Evolutionary conservation across 768 basidiomycete species (phyloP).

Genomic region (Rhizopogon vinicolor): DNA sequence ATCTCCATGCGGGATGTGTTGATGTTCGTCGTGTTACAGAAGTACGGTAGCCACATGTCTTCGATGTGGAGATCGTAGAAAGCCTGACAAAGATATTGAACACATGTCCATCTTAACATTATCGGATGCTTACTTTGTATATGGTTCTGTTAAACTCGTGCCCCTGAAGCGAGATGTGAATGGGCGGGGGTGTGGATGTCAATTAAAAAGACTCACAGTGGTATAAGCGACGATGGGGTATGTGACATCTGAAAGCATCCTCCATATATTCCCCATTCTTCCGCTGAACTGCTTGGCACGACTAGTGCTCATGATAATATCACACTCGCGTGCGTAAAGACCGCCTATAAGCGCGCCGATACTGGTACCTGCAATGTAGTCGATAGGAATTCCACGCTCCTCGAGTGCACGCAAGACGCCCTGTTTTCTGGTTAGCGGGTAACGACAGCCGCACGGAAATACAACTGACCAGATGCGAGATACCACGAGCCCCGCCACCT

Average conservation of each 20-base stretch:
- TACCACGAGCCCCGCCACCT: conserved; percentile 95
- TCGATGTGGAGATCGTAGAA: conserved; percentile 94
- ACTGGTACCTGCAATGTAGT: conserved; percentile 91
- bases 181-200: conserved; percentile 1
- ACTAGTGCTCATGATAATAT: conserved; percentile 79
- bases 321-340: conserved; percentile 91
- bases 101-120: background rate
- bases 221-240: conserved; percentile 77
- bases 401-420: conserved; percentile 92
- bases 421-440: conserved; percentile 32
- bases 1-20: conserved; percentile 95
- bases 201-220: conserved; percentile 39
- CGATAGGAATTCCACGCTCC: conserved; percentile 90
- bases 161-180: conserved; percentile 47
- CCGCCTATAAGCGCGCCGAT: conserved; percentile 93
- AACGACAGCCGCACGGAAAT: conserved; percentile 4
- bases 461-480: conserved; percentile 59
- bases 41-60: conserved; percentile 99
- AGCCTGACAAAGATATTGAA: conserved; percentile 39
- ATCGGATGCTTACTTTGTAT: conserved; percentile 60
- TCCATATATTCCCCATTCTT: conserved; percentile 92
- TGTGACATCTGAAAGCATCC: conserved; percentile 87
- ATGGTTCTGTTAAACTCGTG: conserved; percentile 94
- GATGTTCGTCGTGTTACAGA: conserved; percentile 98
- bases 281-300: conserved; percentile 89